Evolutionary conservation across 2,329 filamentous ascomycete genomes (phyloP).

Genomic region (Scedosporium minutisporum): DNA sequence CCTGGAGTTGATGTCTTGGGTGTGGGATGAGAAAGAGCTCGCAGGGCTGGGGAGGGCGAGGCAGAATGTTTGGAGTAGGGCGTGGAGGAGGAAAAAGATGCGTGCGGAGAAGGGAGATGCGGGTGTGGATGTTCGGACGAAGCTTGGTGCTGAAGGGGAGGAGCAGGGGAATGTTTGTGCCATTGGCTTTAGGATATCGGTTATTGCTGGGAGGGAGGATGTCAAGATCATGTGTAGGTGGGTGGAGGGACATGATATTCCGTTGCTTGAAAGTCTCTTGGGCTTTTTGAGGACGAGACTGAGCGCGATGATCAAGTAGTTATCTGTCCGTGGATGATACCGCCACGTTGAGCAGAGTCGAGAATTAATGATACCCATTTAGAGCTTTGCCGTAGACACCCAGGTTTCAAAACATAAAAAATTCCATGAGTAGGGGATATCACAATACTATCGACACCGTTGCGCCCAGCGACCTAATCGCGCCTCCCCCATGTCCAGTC

Average conservation of each 20-base stretch:
- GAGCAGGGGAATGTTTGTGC: constrained; percentile 7
- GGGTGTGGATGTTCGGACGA: constrained; percentile 14
- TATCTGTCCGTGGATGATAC: no score
- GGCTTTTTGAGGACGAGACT: constrained; percentile 54
- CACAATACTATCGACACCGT: no score
- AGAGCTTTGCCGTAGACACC: no score
- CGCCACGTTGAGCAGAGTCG: no score
- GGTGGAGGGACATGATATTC: constrained; percentile 64
- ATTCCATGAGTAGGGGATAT: no score
- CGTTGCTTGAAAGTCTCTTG: constrained; percentile 78
- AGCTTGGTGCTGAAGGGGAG: neutral
- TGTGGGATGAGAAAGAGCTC: constrained; percentile 44
- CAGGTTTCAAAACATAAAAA: no score
- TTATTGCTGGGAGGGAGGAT: neutral
- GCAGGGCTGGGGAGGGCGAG: constrained; percentile 53
- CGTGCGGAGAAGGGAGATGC: constrained; percentile 1
- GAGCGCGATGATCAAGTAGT: neutral
- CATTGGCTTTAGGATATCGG: constrained; percentile 9
- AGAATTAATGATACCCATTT: no score
- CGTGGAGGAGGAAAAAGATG: constrained; percentile 46
- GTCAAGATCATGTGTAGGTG: constrained; percentile 30
- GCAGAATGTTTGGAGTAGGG: constrained; percentile 71
- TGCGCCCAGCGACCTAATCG: no score
- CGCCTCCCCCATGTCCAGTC: no score
- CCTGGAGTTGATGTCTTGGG: constrained; percentile 53